phyloP scores from a whole-genome alignment of 441 rosid genomes.

The Omphalea diandra region DNA sequence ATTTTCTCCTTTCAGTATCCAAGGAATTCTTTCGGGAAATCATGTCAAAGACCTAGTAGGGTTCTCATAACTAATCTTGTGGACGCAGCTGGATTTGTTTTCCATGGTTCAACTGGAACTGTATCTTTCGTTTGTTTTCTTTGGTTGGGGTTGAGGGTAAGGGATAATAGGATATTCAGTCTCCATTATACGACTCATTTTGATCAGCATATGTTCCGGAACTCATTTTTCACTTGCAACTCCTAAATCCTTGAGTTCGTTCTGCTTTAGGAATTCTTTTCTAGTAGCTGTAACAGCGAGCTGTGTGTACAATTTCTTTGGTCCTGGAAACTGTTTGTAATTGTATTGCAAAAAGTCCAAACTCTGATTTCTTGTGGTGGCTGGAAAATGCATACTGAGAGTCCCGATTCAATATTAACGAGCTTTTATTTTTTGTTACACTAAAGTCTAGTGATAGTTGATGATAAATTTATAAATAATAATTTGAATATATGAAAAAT shows the following conservation, averaged over 20 bases:
- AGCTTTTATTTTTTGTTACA: no score
- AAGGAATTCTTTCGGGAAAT: slow-evolving; percentile 64
- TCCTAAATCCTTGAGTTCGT: not conserved
- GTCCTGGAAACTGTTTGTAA: no score
- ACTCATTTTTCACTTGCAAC: not conserved
- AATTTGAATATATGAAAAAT: no score
- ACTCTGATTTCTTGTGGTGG: no score
- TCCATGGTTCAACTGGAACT: not conserved
- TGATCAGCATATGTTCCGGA: not conserved
- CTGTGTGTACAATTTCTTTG: no score
- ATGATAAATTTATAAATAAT: no score
- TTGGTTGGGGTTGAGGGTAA: not conserved
- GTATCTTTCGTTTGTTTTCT: not conserved
- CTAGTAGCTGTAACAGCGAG: no score
- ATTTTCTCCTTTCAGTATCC: slow-evolving; percentile 55
- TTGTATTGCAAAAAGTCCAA: no score
- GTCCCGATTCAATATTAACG: no score
- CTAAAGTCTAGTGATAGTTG: no score
- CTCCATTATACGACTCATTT: not conserved
- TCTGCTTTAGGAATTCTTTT: not conserved
- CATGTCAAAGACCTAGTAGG: slow-evolving; percentile 59
- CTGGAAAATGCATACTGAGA: no score
- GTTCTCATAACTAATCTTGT: slow-evolving; percentile 12
- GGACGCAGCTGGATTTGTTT: not conserved
- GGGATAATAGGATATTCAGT: no score